Conservation (phyloP, 2,329 filamentous ascomycete genomes). For the Phyllosticta citriasiana region DNA sequence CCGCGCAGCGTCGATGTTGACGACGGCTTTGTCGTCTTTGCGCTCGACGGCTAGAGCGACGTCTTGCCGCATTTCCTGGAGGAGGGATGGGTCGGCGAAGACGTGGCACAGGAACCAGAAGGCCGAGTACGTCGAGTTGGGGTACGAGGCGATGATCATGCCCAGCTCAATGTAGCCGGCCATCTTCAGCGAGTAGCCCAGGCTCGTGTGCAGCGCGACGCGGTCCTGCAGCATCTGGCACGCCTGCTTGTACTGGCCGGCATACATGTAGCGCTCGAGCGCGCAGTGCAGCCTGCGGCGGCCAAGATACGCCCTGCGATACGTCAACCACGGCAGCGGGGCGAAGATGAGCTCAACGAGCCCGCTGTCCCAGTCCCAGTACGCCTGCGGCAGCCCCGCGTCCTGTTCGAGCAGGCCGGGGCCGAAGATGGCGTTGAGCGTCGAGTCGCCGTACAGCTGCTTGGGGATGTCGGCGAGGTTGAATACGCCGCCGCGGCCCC, state of each 20-base stretch:
- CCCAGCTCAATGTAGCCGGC: conserved; percentile 17
- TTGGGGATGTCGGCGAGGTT: neutral
- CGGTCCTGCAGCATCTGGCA: conserved; percentile 19
- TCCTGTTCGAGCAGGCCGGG: conserved; percentile 34
- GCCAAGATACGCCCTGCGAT: conserved; percentile 28
- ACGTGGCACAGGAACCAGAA: conserved; percentile 40
- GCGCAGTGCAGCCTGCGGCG: conserved; percentile 22
- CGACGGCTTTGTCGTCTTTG: conserved; percentile 9
- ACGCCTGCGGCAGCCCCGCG: conserved; percentile 25
- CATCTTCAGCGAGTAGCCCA: conserved; percentile 16
- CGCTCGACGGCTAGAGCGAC: conserved; percentile 16
- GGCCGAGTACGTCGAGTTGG: conserved; percentile 33
- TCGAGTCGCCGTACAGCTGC: conserved; percentile 15
- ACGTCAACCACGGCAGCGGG: conserved; percentile 23
- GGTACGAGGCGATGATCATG: conserved; percentile 26
- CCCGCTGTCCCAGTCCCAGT: conserved; percentile 35
- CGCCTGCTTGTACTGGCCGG: conserved; percentile 16
- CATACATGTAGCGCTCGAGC: conserved; percentile 20
- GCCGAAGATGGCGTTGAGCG: conserved; percentile 34
- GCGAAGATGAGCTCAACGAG: conserved; percentile 19
- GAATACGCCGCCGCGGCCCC: neutral
- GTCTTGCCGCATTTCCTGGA: conserved; percentile 33
- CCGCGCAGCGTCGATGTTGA: conserved; percentile 32
- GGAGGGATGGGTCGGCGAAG: conserved; percentile 30
- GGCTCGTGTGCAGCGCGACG: conserved; percentile 13